phyloP scores from a whole-genome alignment of 352 stramenopile species.

The Globisporangium alternatum region DNA sequence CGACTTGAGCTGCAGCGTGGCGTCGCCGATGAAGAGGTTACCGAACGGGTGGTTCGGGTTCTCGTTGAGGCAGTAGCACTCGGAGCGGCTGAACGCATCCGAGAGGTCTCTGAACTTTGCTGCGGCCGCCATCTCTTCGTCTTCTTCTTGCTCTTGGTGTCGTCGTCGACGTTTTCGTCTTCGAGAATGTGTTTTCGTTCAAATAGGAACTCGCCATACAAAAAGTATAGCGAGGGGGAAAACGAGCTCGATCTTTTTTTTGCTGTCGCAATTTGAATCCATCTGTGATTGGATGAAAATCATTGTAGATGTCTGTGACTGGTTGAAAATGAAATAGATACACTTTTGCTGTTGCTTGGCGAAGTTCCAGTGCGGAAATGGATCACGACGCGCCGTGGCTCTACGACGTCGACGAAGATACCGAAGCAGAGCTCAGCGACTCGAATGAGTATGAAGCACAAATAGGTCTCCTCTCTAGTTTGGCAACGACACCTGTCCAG shows the following conservation, averaged over 20 bases:
- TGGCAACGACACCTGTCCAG: not conserved
- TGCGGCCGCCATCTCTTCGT: not conserved
- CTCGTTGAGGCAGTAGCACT: constrained; percentile 82
- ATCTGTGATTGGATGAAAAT: not conserved
- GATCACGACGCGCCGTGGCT: constrained; percentile 15
- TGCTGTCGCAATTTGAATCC: not conserved
- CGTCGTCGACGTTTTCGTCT: not conserved
- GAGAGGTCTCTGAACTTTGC: constrained; percentile 54
- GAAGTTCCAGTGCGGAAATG: not conserved
- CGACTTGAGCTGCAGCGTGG: constrained; percentile 72
- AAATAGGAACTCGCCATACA: constrained; percentile 8
- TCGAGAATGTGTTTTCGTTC: not conserved
- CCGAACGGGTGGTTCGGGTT: constrained; percentile 62
- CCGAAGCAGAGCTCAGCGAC: not conserved
- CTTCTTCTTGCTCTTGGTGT: too few relatives aligned
- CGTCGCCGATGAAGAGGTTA: constrained; percentile 80
- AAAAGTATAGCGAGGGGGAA: not conserved
- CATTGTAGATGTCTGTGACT: not conserved
- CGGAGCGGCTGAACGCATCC: constrained; percentile 50
- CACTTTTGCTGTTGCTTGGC: not conserved
- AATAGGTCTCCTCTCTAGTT: not conserved
- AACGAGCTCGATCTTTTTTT: constrained; percentile 1
- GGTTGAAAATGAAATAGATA: constrained; percentile 2
- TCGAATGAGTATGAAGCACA: not conserved
- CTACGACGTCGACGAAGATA: constrained; percentile 11